Evolutionary conservation across 1,284 basidiomycete genomes (phyloP), one percentile per base, ranked within the genome.

Genomic region (Mycena sp.): DNA sequence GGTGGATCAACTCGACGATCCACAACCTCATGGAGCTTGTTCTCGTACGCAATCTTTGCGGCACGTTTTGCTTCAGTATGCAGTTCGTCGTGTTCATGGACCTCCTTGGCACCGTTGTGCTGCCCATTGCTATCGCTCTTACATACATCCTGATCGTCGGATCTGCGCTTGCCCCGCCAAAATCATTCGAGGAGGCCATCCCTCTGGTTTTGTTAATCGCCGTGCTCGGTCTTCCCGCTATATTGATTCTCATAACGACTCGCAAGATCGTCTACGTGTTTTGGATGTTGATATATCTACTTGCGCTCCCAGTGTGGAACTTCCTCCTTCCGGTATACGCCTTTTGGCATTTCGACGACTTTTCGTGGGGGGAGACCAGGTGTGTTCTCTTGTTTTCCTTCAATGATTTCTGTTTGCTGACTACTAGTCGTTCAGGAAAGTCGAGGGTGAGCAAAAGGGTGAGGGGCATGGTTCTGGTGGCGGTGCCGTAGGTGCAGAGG

Each of bases 21-120:
- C 98, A 99, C 83, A 99, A 99, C 75, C 87, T 99, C 57, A 98
- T 99, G 96, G 98, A 99, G 77, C 91, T 99, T 35, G 95, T 99
- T 37, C 89, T 95, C 64, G 98, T 99, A 28, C 93, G 94, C 68
- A 95, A 99, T 74, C 86, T 99, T 23, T 99, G 95, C 76, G 95
- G 95, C 48, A 96, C 94, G 30, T 96, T 96, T 78, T 98, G 95
- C 82, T 96, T 96, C 80, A 95, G 93, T 77, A 96, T 96, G 94
- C 95, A 97, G 76, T 99, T 99, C 78, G 92, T 98, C 74, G 95
- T 99, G 57, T 95, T 98, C 78, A 97, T 99, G 95, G 98, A 99
- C 76, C 86, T 99, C 43, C 81, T 99, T 66, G 98, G 98, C 58
- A 99, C 98, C 0, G 88, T 96, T 65, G 95, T 98, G 30, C 85